Percentiles rank a stretch among this genome's conserved stretches.
Conservation (phyloP, 129 eudicot species). For the Logfia minima region DNA sequence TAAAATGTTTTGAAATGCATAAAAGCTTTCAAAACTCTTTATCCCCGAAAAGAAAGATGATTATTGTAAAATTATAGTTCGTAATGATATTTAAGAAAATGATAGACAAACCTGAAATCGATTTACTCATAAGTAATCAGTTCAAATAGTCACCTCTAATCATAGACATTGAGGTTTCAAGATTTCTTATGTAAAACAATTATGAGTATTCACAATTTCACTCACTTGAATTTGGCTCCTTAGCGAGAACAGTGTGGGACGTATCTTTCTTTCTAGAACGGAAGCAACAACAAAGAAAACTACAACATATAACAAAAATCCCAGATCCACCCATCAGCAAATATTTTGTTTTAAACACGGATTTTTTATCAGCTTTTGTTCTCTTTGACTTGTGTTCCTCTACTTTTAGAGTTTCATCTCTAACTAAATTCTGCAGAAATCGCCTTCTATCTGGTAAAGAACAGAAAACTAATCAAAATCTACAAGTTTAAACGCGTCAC, state of each 20-base stretch:
- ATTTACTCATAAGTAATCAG: too few species aligned
- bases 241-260: slow-evolving; percentile 47
- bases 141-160: too few species aligned
- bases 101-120: too few species aligned
- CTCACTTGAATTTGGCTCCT: slow-evolving; percentile 79
- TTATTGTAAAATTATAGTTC: too few species aligned
- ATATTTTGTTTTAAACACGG: slow-evolving; percentile 39
- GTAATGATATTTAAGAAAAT: too few species aligned
- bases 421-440: slow-evolving; percentile 41
- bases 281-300: slow-evolving; percentile 70
- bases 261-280: slow-evolving; percentile 49
- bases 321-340: slow-evolving; percentile 58
- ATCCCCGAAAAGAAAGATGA: too few species aligned
- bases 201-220: not conserved
- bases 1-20: too few species aligned
- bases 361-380: slow-evolving; percentile 25
- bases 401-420: slow-evolving; percentile 34
- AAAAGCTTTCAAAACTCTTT: too few species aligned
- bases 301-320: slow-evolving; percentile 52
- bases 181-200: slow-evolving; percentile 9
- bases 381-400: slow-evolving; percentile 9
- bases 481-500: slow-evolving; percentile 17
- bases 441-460: slow-evolving; percentile 51
- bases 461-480: not conserved
- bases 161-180: not conserved